A percentile compares a stretch with the other conserved stretches of the same genome.
These are phyloP conservation scores for Spergularia marina DNA, from an alignment of 148 eudicot genomes.

Conservation along the genomic window DNA sequence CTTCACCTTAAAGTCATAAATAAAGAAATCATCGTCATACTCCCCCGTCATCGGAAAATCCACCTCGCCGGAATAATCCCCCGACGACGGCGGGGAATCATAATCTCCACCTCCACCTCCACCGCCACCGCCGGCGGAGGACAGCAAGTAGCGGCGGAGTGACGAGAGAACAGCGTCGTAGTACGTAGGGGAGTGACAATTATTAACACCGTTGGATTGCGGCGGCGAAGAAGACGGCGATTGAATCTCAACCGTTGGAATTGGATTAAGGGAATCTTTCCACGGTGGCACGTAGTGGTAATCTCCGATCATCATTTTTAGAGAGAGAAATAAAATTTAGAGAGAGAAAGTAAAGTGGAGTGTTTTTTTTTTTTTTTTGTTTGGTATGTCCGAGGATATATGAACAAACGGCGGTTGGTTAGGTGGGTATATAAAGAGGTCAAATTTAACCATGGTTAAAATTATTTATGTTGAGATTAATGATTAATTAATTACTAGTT, in stretches of 20 bases:
- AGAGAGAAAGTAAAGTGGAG: neutral
- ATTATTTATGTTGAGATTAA: neutral
- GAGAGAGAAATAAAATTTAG: neutral
- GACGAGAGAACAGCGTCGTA: constrained; percentile 33
- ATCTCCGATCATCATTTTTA: constrained; percentile 49
- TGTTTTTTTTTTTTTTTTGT: neutral
- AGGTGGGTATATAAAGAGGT: constrained; percentile 36
- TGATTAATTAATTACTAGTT: constrained; percentile 2
- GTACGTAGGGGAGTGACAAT: constrained; percentile 22
- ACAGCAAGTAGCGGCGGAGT: constrained; percentile 31
- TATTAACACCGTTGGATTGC: neutral
- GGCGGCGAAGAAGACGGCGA: constrained; percentile 21
- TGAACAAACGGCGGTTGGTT: constrained; percentile 9
- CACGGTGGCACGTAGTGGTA: constrained; percentile 46
- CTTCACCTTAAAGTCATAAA: constrained; percentile 73
- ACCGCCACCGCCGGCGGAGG: neutral
- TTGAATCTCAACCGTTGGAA: constrained; percentile 15
- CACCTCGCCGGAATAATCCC: constrained; percentile 15
- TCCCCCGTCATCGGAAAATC: constrained; percentile 31
- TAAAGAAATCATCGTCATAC: constrained; percentile 54
- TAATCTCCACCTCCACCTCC: no score
- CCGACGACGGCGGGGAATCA: neutral
- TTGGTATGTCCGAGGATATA: constrained; percentile 15
- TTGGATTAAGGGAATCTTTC: constrained; percentile 7
- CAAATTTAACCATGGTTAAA: constrained; percentile 27